Evolutionary conservation across 2,329 filamentous ascomycete genomes (phyloP).

Genomic region (Hysterium pulicare): DNA sequence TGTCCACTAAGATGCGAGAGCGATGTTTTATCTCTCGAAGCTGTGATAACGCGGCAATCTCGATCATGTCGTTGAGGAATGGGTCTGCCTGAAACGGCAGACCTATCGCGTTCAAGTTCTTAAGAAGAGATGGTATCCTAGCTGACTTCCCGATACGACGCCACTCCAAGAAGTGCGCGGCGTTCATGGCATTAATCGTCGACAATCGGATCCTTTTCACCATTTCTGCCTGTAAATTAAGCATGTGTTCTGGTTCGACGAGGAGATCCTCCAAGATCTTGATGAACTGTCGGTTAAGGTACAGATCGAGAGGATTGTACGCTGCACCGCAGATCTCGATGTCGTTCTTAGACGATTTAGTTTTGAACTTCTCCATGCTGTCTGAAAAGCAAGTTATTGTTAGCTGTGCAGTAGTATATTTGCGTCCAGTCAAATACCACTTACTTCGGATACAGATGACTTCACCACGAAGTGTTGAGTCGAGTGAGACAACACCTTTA

Average conservation of each 20-base stretch:
- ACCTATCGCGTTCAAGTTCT: conserved; percentile 53
- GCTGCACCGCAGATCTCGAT: conserved; percentile 69
- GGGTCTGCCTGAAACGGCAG: conserved; percentile 65
- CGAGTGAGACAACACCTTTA: conserved; percentile 74
- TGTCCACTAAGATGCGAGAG: conserved; percentile 66
- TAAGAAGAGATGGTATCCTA: conserved; percentile 60
- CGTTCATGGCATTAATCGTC: conserved; percentile 58
- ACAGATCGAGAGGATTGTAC: conserved; percentile 62
- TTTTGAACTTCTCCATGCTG: conserved; percentile 48
- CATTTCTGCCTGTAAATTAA: conserved; percentile 61
- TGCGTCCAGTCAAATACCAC: background rate
- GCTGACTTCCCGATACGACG: conserved; percentile 61
- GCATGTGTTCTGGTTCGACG: conserved; percentile 57
- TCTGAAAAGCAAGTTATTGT: background rate
- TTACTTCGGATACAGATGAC: conserved; percentile 54
- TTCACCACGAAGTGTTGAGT: conserved; percentile 56
- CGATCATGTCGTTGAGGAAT: conserved; percentile 69
- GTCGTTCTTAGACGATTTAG: conserved; percentile 45
- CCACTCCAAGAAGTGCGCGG: conserved; percentile 62
- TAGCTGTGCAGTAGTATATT: background rate
- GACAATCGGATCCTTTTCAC: conserved; percentile 59
- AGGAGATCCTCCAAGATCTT: conserved; percentile 82
- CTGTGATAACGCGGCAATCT: conserved; percentile 67
- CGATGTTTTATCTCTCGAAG: conserved; percentile 75
- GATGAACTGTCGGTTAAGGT: conserved; percentile 76